phyloP scores from a whole-genome alignment of 2,329 filamentous ascomycete genomes.

The Alternaria novae-zelandiae region DNA sequence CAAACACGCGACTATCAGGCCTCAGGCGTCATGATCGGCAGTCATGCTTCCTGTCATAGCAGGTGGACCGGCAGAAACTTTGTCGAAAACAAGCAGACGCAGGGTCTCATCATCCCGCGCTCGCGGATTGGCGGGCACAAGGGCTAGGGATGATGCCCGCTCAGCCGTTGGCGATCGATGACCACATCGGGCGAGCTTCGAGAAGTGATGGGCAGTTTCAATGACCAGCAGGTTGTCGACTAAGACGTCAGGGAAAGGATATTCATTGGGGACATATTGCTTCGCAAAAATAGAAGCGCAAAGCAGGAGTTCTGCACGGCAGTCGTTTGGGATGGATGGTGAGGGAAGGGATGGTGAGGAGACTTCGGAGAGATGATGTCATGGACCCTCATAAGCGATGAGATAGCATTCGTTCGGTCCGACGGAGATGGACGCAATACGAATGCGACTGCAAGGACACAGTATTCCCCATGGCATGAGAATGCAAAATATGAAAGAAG shows the following conservation, averaged over 20 bases:
- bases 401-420: slow-evolving; percentile 10
- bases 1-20: slow-evolving; percentile 14
- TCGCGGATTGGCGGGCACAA: slow-evolving; percentile 22
- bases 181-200: slow-evolving; percentile 21
- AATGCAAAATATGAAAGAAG: not conserved
- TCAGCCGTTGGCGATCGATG: slow-evolving; percentile 29
- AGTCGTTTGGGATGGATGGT: slow-evolving; percentile 12
- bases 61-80: slow-evolving; percentile 30
- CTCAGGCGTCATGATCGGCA: slow-evolving; percentile 44
- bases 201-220: slow-evolving; percentile 21
- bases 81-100: slow-evolving; percentile 29
- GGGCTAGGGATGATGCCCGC: slow-evolving; percentile 25
- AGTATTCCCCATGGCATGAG: not conserved
- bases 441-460: not conserved
- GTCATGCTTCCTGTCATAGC: slow-evolving; percentile 13
- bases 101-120: slow-evolving; percentile 31
- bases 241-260: slow-evolving; percentile 19
- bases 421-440: slow-evolving; percentile 1
- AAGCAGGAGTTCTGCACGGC: slow-evolving; percentile 23
- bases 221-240: slow-evolving; percentile 17
- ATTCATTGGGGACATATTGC: slow-evolving; percentile 12
- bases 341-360: slow-evolving; percentile 1
- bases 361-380: slow-evolving; percentile 28
- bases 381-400: slow-evolving; percentile 23
- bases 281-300: slow-evolving; percentile 26